Evolutionary conservation across 805 yeast species (phyloP), one percentile per base, ranked within the genome.

Genomic region (Wickerhamiella occidentalis): DNA sequence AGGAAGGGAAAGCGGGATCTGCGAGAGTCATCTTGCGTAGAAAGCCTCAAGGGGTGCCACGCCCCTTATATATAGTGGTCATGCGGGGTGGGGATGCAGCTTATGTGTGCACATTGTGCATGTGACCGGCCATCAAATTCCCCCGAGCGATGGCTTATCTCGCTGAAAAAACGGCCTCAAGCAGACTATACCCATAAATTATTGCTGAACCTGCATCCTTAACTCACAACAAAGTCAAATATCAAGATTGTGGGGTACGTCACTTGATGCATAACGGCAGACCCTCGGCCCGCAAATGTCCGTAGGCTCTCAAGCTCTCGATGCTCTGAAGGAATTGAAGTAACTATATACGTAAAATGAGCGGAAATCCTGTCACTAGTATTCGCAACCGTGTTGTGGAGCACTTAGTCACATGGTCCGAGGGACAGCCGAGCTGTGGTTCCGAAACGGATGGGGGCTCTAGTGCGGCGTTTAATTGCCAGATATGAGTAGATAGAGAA

Each of bases 1-100:
- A 65, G 21, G 71, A 58, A 26, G 69, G 70, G 63, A 65, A 67
- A 26, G 54, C 63, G 51, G 63, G 55, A 33, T 58, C 60, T 18
- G 59, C 51, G 38, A 58, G 55, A 33, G 59, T 51, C 60, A 57
- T 57, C 15, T 25, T 21, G 28, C n/a, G n/a, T n/a, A n/a, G n/a
- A n/a, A 12, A n/a, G 30, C 13, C 5, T 6, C 29, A 25, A 23
- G 44, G 30, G 44, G 44, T 5, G 30, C 26, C 7, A 5, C 13
- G 3, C 19, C 8, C 30, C 44, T 9, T 23, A 15, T 33, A 17
- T 40, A 40, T 40, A 40, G 19, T 23, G 30, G 13, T 18, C 21
- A 22, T 25, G 44, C 30, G 44, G 44, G 30, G 30, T 21, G 29
- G 44, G 44, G 25, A 5, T 38, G 42, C 42, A 22, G 41, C 41